These are phyloP conservation scores for Hemileia vastatrix DNA, from an alignment of 1,284 basidiomycete genomes.

Conservation along the genomic window DNA sequence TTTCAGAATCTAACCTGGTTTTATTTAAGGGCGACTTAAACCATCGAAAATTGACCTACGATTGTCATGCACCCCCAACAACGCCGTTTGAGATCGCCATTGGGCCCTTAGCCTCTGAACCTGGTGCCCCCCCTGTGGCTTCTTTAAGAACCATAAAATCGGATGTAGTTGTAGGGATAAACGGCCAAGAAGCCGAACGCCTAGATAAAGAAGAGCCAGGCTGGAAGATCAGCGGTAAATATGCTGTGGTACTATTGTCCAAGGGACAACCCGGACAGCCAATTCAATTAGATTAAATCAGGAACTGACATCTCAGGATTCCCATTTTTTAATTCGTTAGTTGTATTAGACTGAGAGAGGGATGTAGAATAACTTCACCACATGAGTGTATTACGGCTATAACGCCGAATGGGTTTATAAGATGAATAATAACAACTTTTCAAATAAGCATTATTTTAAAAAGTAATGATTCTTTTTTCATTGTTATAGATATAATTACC, in stretches of 20 bases:
- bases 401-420: too few relatives aligned
- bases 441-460: too few relatives aligned
- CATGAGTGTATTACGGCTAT: too few relatives aligned
- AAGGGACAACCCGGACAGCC: constrained; percentile 19
- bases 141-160: constrained; percentile 80
- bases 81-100: constrained; percentile 87
- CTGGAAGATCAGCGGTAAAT: constrained; percentile 96
- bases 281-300: too few relatives aligned
- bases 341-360: too few relatives aligned
- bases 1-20: constrained; percentile 81
- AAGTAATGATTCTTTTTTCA: too few relatives aligned
- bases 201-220: constrained; percentile 80
- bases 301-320: too few relatives aligned
- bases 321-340: too few relatives aligned
- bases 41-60: constrained; percentile 81
- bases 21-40: constrained; percentile 96
- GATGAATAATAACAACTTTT: too few relatives aligned
- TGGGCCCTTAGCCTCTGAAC: constrained; percentile 77
- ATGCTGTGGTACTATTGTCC: constrained; percentile 43
- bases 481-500: too few relatives aligned
- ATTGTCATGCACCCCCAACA: constrained; percentile 80
- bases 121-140: constrained; percentile 77
- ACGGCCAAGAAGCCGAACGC: constrained; percentile 58
- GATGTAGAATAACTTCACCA: too few relatives aligned
- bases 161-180: constrained; percentile 59